Evolutionary conservation across 257 asterid genomes (phyloP).

Genomic region (Ballota nigra): DNA sequence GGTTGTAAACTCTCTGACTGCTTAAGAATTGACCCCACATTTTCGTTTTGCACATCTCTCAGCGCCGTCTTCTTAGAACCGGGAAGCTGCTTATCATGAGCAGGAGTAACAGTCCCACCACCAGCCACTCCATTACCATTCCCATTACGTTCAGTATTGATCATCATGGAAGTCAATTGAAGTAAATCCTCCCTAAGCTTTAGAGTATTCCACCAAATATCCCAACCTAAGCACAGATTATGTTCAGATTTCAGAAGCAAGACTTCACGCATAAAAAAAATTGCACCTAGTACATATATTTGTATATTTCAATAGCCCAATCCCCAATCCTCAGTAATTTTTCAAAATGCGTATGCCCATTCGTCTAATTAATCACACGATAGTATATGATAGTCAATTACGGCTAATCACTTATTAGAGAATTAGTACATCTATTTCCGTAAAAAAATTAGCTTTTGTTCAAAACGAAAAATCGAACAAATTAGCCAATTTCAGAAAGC

Average conservation of each 20-base stretch:
- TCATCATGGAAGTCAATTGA: conserved; percentile 45
- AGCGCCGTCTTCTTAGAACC: conserved; percentile 66
- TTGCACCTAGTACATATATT: neutral
- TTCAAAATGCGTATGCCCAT: neutral
- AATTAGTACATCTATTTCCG: conserved; percentile 4
- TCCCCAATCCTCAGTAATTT: neutral
- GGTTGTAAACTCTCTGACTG: conserved; percentile 46
- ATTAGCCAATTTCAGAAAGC: conserved; percentile 1
- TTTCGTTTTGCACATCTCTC: conserved; percentile 86
- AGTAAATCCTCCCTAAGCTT: conserved; percentile 8
- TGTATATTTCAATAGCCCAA: neutral
- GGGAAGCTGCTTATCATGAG: conserved; percentile 51
- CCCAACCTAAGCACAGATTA: conserved; percentile 28
- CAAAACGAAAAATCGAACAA: neutral
- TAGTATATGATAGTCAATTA: neutral
- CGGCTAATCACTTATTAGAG: neutral
- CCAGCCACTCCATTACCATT: conserved; percentile 36
- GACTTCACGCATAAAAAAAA: neutral
- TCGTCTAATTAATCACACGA: neutral
- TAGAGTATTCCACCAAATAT: conserved; percentile 11
- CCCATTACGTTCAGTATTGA: conserved; percentile 44
- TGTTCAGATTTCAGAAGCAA: neutral
- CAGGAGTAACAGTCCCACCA: conserved; percentile 38
- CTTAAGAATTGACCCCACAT: conserved; percentile 37
- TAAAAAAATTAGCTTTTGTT: neutral